These are phyloP conservation scores for Colletotrichum cordylinicola DNA, from an alignment of 2,329 filamentous ascomycete genomes.

Conservation along the genomic window DNA sequence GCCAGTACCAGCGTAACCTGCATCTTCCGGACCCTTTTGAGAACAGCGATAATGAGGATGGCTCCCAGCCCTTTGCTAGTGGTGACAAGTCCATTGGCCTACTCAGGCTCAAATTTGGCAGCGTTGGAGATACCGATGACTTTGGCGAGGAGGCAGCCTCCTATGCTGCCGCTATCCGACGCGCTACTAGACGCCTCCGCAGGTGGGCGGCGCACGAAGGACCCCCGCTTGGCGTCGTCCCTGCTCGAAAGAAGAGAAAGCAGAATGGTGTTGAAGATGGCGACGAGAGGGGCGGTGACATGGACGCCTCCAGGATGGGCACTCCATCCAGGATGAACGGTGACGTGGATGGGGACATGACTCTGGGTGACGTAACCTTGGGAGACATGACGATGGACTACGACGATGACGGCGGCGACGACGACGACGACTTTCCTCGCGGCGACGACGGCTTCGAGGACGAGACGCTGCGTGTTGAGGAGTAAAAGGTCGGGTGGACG, in stretches of 20 bases:
- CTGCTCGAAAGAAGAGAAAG: slow-evolving; percentile 48
- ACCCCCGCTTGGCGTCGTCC: slow-evolving; percentile 51
- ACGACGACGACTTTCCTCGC: slow-evolving; percentile 25
- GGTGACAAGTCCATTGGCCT: slow-evolving; percentile 34
- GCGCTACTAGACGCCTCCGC: slow-evolving; percentile 68
- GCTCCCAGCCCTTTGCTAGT: slow-evolving; percentile 31
- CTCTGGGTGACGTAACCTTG: slow-evolving; percentile 39
- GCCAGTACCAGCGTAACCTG: slow-evolving; percentile 69
- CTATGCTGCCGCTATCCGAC: slow-evolving; percentile 70
- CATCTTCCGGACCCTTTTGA: slow-evolving; percentile 60
- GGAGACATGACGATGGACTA: slow-evolving; percentile 54
- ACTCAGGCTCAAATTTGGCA: slow-evolving; percentile 66
- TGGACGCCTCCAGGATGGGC: slow-evolving; percentile 24
- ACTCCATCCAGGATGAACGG: slow-evolving; percentile 31
- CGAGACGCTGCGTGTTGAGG: not conserved
- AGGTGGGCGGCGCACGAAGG: slow-evolving; percentile 68
- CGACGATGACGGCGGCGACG: slow-evolving; percentile 42
- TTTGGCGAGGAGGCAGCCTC: slow-evolving; percentile 76
- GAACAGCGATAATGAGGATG: slow-evolving; percentile 67
- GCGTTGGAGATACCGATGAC: slow-evolving; percentile 74
- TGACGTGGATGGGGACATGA: slow-evolving; percentile 45
- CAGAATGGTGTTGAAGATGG: slow-evolving; percentile 20
- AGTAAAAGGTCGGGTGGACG: not conserved
- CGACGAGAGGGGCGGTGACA: slow-evolving; percentile 27
- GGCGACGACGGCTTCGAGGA: slow-evolving; percentile 49